phyloP scores from a whole-genome alignment of 371 early-diverging fungal species.

The Mucor lusitanicus region DNA sequence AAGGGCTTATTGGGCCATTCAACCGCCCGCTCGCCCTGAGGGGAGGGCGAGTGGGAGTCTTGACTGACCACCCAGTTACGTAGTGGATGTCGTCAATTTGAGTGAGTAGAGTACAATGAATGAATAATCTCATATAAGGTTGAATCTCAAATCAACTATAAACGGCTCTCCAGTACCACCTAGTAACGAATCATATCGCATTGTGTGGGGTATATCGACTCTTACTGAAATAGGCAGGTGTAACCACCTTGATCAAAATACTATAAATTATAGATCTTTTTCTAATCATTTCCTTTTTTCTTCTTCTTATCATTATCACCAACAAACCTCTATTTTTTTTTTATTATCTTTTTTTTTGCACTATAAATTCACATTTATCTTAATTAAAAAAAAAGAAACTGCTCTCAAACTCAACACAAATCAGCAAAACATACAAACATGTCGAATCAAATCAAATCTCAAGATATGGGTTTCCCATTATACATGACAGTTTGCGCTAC shows the following conservation, averaged over 20 bases:
- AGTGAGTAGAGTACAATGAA: not conserved
- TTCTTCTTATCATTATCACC: constrained; percentile 5
- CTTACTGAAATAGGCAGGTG: constrained; percentile 15
- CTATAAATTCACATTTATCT: not conserved
- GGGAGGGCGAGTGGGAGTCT: not conserved
- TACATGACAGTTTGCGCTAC: constrained; percentile 42
- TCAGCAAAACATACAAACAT: constrained; percentile 3
- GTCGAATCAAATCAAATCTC: constrained; percentile 28
- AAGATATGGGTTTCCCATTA: constrained; percentile 37
- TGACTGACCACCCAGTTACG: not conserved
- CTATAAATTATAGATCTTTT: constrained; percentile 8
- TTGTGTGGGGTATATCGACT: constrained; percentile 19
- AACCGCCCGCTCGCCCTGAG: not conserved
- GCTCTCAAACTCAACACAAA: not conserved
- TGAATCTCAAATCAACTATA: constrained; percentile 4
- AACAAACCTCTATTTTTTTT: not conserved
- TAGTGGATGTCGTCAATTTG: not conserved
- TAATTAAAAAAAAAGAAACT: constrained; percentile 8
- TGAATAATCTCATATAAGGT: not conserved
- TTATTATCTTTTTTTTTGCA: constrained; percentile 1
- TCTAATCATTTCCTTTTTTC: constrained; percentile 8
- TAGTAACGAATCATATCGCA: constrained; percentile 17
- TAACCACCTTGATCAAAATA: not conserved
- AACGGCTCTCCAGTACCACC: constrained; percentile 2
- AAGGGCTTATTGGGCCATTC: not conserved